Conservation (phyloP, 306 rosid genomes). For the Crotalaria pallida region DNA sequence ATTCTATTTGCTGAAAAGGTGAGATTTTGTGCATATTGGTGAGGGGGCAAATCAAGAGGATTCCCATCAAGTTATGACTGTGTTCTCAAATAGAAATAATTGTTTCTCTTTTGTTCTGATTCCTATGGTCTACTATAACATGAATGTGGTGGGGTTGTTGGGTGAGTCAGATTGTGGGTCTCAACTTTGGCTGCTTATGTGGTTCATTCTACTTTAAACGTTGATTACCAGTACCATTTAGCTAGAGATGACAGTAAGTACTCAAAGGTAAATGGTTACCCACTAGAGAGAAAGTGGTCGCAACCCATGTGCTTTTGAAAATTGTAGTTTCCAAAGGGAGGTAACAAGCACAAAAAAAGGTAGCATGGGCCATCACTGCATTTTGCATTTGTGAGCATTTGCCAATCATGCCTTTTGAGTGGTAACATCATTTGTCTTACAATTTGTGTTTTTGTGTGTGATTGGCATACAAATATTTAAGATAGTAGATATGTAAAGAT, state of each 20-base stretch:
- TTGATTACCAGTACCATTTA: slow-evolving; percentile 22
- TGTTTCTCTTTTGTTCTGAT: slow-evolving; percentile 24
- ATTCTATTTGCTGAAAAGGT: slow-evolving; percentile 23
- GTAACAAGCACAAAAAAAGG: neutral
- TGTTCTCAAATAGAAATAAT: slow-evolving; percentile 27
- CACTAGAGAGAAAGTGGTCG: slow-evolving; percentile 12
- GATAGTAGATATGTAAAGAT: too few species aligned
- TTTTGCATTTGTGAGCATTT: neutral
- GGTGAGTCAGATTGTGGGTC: slow-evolving; percentile 36
- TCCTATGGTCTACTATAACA: slow-evolving; percentile 10
- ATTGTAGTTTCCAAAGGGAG: neutral
- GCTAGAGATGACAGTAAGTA: neutral
- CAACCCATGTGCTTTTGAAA: neutral
- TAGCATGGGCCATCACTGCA: neutral
- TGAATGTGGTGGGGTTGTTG: slow-evolving; percentile 26
- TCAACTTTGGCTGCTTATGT: slow-evolving; percentile 9
- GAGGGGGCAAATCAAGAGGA: slow-evolving; percentile 21
- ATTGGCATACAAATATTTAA: too few species aligned
- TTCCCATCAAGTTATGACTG: slow-evolving; percentile 22
- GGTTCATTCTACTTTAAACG: neutral
- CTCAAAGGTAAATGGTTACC: neutral
- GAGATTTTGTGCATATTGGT: slow-evolving; percentile 27
- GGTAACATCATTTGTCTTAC: neutral
- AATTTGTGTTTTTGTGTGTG: neutral
- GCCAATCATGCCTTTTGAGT: neutral